Evolutionary conservation across 139 green algal genomes (phyloP), one percentile per base, ranked within the genome.

Genomic region (Chlamydomonas applanata): DNA sequence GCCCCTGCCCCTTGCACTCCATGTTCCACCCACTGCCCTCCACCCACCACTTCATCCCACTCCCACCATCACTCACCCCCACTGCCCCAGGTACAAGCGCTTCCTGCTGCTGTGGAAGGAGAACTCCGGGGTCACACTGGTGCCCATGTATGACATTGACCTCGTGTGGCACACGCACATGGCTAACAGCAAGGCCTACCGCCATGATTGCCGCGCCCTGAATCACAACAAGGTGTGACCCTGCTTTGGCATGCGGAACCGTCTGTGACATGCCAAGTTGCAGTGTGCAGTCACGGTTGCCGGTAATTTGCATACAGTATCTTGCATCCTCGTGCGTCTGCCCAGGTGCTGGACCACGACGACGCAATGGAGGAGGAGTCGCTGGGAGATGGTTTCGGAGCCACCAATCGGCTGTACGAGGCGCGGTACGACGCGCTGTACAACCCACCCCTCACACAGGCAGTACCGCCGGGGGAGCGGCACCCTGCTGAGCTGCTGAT

Each of bases 91-190:
- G 61, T 69, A 69, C 61, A 29, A 52, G 30, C 29, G 24, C 7
- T 69, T 69, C 61, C 61, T 69, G 4, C 61, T 45, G 32, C 61
- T 69, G 30, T 45, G 32, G n/a, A 69, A 69, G 61, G 61, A 69
- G 61, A 40, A 69, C 32, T 20, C 61, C 32, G 61, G 61, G 61
- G 19, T 69, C 19, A 34, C 25, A 13, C 61, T 69, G 9, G 61
- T 69, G 61, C 61, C 61, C 61, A 69, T 69, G 61, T 45, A 45
- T 29, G 61, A 69, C 61, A 69, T 69, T 36, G 61, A 69, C 61
- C 61, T 69, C 13, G 32, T 69, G 61, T 69, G 64, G 64, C 64
- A 71, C 64, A 71, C 64, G 33, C 64, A 71, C 36, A 71, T 71
- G 64, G 64, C 29, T 3, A 4, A 54, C 35, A 22, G 29, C 14